phyloP scores from a whole-genome alignment of 257 asterid genomes.

The Primulina eburnea region DNA sequence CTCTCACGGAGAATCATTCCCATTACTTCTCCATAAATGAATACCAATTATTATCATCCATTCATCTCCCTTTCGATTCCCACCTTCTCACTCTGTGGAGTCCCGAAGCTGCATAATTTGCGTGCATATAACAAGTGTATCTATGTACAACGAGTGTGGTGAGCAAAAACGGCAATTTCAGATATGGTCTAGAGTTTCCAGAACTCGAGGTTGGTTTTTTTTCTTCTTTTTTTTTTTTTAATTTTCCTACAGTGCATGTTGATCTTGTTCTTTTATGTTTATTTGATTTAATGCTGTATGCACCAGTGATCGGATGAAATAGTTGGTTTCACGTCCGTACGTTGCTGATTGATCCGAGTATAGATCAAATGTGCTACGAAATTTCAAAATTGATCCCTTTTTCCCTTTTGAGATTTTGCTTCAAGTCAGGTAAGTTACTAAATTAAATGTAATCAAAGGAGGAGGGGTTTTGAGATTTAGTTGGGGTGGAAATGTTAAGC shows the following conservation, averaged over 20 bases:
- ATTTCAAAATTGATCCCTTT: conserved; percentile 21
- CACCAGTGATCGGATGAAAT: conserved; percentile 1
- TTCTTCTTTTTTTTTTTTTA: no score
- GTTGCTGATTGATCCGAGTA: neutral
- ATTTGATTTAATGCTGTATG: neutral
- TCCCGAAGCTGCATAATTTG: conserved; percentile 25
- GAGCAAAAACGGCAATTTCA: neutral
- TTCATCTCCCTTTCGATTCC: conserved; percentile 16
- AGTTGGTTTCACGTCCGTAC: conserved; percentile 21
- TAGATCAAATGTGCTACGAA: neutral
- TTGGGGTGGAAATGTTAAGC: neutral
- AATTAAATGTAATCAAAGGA: no score
- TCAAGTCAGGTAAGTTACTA: neutral
- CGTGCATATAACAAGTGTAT: neutral
- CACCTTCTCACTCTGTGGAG: conserved; percentile 28
- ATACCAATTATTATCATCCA: conserved; percentile 12
- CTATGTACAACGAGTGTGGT: neutral
- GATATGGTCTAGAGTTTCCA: conserved; percentile 2
- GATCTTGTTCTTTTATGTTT: conserved; percentile 16
- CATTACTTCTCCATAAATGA: conserved; percentile 26
- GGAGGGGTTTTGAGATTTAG: neutral
- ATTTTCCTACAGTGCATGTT: conserved; percentile 2
- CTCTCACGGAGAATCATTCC: conserved; percentile 27
- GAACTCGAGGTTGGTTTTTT: conserved; percentile 33
- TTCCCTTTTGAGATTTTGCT: neutral